Base-by-base conservation (phyloP, 139 green algal species). In the Mesostigma viride region DNA sequence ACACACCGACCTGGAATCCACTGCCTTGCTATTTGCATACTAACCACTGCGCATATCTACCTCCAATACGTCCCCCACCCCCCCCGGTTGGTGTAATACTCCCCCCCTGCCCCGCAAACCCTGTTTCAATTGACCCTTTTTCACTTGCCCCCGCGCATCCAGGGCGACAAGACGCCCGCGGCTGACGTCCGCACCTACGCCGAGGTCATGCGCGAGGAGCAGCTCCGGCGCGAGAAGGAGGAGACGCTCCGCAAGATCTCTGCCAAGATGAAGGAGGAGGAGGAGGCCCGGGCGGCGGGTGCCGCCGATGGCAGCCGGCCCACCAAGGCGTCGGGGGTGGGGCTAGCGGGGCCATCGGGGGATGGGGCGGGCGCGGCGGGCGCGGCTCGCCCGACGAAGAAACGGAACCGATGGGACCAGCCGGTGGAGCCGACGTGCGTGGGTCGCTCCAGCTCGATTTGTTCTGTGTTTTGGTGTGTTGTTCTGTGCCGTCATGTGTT, bases 161-260 rank as follows among this genome's bases (percentile, higher is more conserved):
- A 77, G 71, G 88, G 88, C 3, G 84, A 93, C 68, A 84, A 89
- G 67, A 89, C 85, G 22, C 86, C 88, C 47, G 86, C 89, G 51
- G 72, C 81, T 0, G 31, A 77, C n/a, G 80, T 88, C 31, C 73
- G 81, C 31, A 96, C 84, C 2, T 97, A 96, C 62, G 91, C 84
- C 3, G 91, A 97, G 62, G 81, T 91, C 3, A 91, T 97, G 84
- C 73, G 78, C 2, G 84, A 94, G 69, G 72, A 86, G 71, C 71
- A 84, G 74, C 69, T 95, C 58, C 77, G 84, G 46, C 73, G 87
- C 2, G 89, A 96, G 78, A 80, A 85, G 32, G 90, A 95, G 65
- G 95, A 97, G 67, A 96, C 92, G 28, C 76, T 96, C 64, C 68
- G 78, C 17, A 94, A 95, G 68, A 97, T 97, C 48, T 68, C 70